Percentiles rank a stretch among this genome's conserved stretches.
These are phyloP conservation scores for Pelargonium myrrhifolium DNA, from an alignment of 441 rosid genomes.

Conservation along the genomic window DNA sequence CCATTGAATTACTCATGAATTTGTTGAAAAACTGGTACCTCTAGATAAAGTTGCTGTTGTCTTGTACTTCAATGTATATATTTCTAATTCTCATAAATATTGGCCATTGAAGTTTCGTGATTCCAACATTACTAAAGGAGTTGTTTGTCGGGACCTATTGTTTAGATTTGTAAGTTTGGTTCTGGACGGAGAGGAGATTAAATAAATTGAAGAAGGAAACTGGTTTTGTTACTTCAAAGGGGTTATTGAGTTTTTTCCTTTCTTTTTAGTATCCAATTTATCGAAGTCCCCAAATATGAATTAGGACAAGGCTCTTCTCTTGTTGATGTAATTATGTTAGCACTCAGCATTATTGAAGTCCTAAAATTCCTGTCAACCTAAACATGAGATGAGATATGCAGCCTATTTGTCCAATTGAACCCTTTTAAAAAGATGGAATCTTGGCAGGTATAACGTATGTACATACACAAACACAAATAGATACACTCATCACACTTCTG, in stretches of 20 bases:
- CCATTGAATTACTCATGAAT: background rate
- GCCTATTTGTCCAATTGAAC: background rate
- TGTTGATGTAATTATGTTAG: background rate
- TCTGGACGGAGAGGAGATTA: background rate
- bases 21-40: background rate
- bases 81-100: background rate
- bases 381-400: background rate
- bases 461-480: background rate
- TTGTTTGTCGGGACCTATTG: background rate
- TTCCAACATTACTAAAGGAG: background rate
- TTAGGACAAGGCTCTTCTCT: too few relatives aligned
- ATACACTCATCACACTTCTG: background rate
- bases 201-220: background rate
- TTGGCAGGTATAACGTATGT: background rate
- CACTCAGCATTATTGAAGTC: background rate
- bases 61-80: background rate
- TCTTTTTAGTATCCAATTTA: too few relatives aligned
- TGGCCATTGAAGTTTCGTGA: background rate
- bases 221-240: background rate
- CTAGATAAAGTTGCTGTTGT: background rate
- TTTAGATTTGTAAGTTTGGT: background rate
- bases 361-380: background rate
- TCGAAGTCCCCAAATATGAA: too few relatives aligned
- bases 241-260: background rate
- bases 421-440: background rate